Conservation (phyloP, 225 moss, liverwort and hornwort genomes). For the Rhytidiadelphus loreus region DNA sequence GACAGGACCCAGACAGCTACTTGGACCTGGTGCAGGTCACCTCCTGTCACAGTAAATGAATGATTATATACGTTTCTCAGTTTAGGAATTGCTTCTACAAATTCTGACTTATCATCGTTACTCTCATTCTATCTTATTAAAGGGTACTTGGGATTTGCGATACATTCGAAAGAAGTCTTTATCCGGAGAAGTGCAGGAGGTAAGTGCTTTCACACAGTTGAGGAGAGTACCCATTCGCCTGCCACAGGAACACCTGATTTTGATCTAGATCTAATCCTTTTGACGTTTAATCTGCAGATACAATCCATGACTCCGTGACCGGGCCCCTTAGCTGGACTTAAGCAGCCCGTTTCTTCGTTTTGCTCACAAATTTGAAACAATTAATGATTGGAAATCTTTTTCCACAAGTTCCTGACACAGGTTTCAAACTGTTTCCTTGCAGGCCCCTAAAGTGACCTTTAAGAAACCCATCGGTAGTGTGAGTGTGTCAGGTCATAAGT, state of each 20-base stretch:
- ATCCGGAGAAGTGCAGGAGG: conserved; percentile 49
- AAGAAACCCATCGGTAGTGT: conserved; percentile 97
- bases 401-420: not conserved
- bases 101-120: conserved; percentile 39
- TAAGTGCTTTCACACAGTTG: conserved; percentile 41
- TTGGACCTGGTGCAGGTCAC: conserved; percentile 32
- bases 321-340: not conserved
- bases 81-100: conserved; percentile 9
- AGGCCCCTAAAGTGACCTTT: conserved; percentile 92
- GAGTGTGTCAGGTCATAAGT: conserved; percentile 98
- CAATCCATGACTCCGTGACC: conserved; percentile 6
- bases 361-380: not conserved
- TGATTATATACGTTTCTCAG: not conserved
- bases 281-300: conserved; percentile 18
- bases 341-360: not conserved
- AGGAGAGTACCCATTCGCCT: conserved; percentile 15
- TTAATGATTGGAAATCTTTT: not conserved
- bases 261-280: conserved; percentile 12
- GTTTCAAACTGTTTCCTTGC: conserved; percentile 27
- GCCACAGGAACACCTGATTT: not conserved
- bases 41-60: conserved; percentile 10
- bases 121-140: conserved; percentile 49
- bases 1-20: conserved; percentile 20
- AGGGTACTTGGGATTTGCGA: conserved; percentile 69
- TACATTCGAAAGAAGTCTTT: conserved; percentile 57